Percentiles rank a stretch among this genome's conserved stretches.
phyloP scores from a whole-genome alignment of 2,329 filamentous ascomycete genomes.

The Fusarium cyanostomum region DNA sequence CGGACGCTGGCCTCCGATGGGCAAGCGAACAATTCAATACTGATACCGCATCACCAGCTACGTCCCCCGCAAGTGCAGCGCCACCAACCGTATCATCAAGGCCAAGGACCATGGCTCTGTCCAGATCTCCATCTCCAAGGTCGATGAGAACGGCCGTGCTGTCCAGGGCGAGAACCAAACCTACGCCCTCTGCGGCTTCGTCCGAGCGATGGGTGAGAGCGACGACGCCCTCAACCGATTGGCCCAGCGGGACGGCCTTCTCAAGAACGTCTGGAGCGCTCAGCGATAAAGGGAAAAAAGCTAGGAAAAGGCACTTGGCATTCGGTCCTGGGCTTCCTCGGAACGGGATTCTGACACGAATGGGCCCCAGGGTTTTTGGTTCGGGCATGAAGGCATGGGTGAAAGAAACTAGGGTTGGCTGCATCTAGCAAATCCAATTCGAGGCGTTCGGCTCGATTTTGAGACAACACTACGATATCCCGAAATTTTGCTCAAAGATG shows the following conservation, averaged over 20 bases:
- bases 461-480: constrained; percentile 50
- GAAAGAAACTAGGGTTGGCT: constrained; percentile 55
- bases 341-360: constrained; percentile 41
- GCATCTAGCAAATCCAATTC: constrained; percentile 57
- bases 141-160: constrained; percentile 97
- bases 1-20: constrained; percentile 11
- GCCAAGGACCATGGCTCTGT: constrained; percentile 99
- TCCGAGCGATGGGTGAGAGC: constrained; percentile 96
- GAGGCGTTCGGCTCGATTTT: constrained; percentile 59
- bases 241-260: constrained; percentile 92
- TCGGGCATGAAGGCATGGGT: constrained; percentile 52
- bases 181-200: constrained; percentile 97
- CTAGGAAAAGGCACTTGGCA: constrained; percentile 38
- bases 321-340: constrained; percentile 39
- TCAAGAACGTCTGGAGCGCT: constrained; percentile 97
- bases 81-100: constrained; percentile 99
- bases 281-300: constrained; percentile 61
- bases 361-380: constrained; percentile 45
- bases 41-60: constrained; percentile 67
- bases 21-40: constrained; percentile 38
- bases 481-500: constrained; percentile 42
- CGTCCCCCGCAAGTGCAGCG: constrained; percentile 98
- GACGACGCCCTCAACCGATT: constrained; percentile 97
- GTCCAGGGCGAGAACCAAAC: constrained; percentile 94
- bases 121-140: constrained; percentile 96